Conservation (phyloP, 2,329 filamentous ascomycete genomes). For the Cytospora leucostoma region DNA sequence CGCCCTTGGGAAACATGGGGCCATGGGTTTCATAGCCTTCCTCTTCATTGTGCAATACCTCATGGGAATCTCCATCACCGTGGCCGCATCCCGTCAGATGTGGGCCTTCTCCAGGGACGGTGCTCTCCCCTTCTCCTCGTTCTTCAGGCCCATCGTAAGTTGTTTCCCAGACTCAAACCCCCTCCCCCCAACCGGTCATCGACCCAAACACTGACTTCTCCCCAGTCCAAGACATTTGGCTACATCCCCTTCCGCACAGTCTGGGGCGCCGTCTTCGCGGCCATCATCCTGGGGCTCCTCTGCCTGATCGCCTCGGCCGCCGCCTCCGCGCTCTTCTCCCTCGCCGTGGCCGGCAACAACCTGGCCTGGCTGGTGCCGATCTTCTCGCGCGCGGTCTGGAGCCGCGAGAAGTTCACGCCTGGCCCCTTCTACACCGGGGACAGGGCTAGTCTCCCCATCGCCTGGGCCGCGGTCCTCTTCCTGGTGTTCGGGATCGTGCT, state of each 20-base stretch:
- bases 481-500: constrained; percentile 57
- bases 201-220: background rate
- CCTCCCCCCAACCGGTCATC: background rate
- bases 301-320: constrained; percentile 59
- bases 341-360: constrained; percentile 62
- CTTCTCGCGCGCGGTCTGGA: constrained; percentile 59
- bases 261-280: constrained; percentile 53
- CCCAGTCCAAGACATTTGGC: constrained; percentile 49
- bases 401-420: constrained; percentile 56
- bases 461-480: constrained; percentile 55
- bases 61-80: constrained; percentile 59
- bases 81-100: constrained; percentile 60
- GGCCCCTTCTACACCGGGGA: constrained; percentile 61
- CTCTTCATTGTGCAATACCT: constrained; percentile 63
- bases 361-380: constrained; percentile 62
- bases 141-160: constrained; percentile 53
- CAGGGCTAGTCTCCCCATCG: constrained; percentile 53
- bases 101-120: constrained; percentile 67
- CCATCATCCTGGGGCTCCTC: constrained; percentile 56
- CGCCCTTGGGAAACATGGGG: constrained; percentile 59
- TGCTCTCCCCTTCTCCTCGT: constrained; percentile 59
- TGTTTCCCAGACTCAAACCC: background rate
- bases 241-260: constrained; percentile 60
- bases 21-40: constrained; percentile 59
- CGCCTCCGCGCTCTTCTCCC: constrained; percentile 59